A percentile compares a stretch with the other conserved stretches of the same genome.
Evolutionary conservation across 352 stramenopile genomes (phyloP).

Genomic region (Phytophthora quininea): DNA sequence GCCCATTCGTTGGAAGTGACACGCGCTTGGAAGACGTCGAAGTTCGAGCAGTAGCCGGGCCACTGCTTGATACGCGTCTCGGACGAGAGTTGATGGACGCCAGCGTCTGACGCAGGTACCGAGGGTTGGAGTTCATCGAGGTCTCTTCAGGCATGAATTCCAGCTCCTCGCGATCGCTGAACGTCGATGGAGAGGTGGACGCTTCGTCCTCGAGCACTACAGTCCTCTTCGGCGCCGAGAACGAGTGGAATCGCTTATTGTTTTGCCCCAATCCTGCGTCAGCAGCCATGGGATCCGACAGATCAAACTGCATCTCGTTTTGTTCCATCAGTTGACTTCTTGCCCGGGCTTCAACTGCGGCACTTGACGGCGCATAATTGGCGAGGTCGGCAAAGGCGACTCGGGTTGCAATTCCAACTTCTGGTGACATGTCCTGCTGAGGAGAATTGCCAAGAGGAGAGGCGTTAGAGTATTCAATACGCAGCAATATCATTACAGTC

Average conservation of each 20-base stretch:
- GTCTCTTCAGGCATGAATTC: slow-evolving; percentile 40
- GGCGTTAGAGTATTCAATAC: background rate
- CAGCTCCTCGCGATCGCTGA: slow-evolving; percentile 44
- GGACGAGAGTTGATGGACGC: slow-evolving; percentile 60
- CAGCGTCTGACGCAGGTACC: slow-evolving; percentile 60
- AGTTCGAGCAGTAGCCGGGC: slow-evolving; percentile 17
- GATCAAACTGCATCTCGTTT: slow-evolving; percentile 17
- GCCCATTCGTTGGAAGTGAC: slow-evolving; percentile 29
- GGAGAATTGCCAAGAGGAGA: background rate
- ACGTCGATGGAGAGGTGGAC: slow-evolving; percentile 40
- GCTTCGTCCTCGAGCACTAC: slow-evolving; percentile 34
- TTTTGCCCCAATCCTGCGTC: too few species aligned
- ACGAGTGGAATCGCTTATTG: slow-evolving; percentile 49
- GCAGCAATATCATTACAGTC: background rate
- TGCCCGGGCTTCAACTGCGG: slow-evolving; percentile 15
- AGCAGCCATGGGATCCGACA: slow-evolving; percentile 5
- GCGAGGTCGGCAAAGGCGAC: slow-evolving; percentile 29
- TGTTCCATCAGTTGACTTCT: slow-evolving; percentile 14
- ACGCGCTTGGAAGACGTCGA: slow-evolving; percentile 30
- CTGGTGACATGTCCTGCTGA: slow-evolving; percentile 15
- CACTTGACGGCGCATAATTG: slow-evolving; percentile 11
- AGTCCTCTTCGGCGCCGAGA: slow-evolving; percentile 44
- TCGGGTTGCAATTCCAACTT: slow-evolving; percentile 15
- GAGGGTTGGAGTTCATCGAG: slow-evolving; percentile 32
- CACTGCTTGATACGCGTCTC: slow-evolving; percentile 22